Evolutionary conservation across 306 rosid genomes (phyloP), one percentile per base, ranked within the genome.

Genomic region (Senna tora): DNA sequence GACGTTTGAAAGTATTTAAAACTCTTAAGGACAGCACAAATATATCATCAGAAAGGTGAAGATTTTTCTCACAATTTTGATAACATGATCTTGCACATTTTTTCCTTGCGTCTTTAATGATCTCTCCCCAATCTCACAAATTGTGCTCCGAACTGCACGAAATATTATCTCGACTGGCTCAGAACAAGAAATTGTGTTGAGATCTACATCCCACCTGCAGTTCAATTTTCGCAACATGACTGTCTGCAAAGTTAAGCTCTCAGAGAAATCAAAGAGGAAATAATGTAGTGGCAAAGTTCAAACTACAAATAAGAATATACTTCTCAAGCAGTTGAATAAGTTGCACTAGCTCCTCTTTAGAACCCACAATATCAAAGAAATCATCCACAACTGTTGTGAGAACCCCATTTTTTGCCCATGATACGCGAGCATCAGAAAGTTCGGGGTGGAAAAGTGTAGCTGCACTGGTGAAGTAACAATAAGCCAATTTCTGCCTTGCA

Each of bases 311-410:
- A 50, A 15, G 75, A 78, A 61, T 73, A 43, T 87, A 93, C 98
- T 84, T 77, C 80, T 91, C 84, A 36, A 93, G 76, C 61, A 93
- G 79, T 56, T 82, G 87, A 70, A 91, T 82, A 32, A 93, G 98
- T 80, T 87, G 86, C 63, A 78, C 38, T 47, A 82, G 70, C 79
- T 94, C 97, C 74, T 84, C 90, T 70, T 84, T 81, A 39, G 96
- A 83, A 71, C 94, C 79, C 13, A 94, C 89, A 52, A 87, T 66
- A 19, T 91, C 97, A 79, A 81, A 91, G 86, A 94, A 94, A 81
- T 93, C 97, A 82, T 91, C 97, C 10, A 94, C 92, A 72, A 83
- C 88, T 54, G 98, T 89, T 39, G 87, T 72, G 39, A 93, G 96
- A 53, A 91, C 87, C 50, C 91, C 94, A 42, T 69, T 85, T 75